Conservation (phyloP, 352 stramenopile species). For the Pilasporangium apinafurcum region DNA sequence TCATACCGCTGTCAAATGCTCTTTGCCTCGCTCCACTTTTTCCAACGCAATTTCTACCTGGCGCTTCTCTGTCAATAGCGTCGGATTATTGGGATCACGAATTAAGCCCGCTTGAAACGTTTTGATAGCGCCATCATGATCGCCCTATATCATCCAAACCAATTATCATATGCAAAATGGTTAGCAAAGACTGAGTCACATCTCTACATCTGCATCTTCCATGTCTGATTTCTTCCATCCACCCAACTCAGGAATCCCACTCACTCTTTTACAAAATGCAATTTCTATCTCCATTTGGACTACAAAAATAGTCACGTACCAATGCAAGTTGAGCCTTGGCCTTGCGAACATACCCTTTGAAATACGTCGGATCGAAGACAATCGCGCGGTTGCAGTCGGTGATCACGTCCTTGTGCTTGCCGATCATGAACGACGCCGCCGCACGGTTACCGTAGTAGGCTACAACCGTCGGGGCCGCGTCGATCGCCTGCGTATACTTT, state of each 20-base stretch:
- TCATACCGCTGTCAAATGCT: slow-evolving; percentile 61
- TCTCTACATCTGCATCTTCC: neutral
- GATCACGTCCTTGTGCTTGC: slow-evolving; percentile 86
- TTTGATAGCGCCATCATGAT: slow-evolving; percentile 64
- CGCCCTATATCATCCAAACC: slow-evolving; percentile 29
- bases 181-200: neutral
- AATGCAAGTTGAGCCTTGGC: slow-evolving; percentile 81
- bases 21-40: slow-evolving; percentile 65
- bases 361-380: slow-evolving; percentile 84
- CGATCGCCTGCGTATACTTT: slow-evolving; percentile 89
- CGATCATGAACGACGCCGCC: slow-evolving; percentile 88
- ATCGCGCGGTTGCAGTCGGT: slow-evolving; percentile 88
- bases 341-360: slow-evolving; percentile 90
- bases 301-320: slow-evolving; percentile 27
- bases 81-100: slow-evolving; percentile 75
- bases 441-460: slow-evolving; percentile 89
- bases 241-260: too few relatives aligned
- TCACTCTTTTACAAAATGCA: neutral
- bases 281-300: too few relatives aligned
- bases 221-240: too few relatives aligned
- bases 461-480: slow-evolving; percentile 73
- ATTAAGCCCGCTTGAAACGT: slow-evolving; percentile 68
- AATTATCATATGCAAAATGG: neutral
- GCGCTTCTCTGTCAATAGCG: slow-evolving; percentile 67
- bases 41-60: slow-evolving; percentile 76